Base-by-base conservation (phyloP, 202 grass and related monocot genomes). In the Cymbopogon flexuosus region DNA sequence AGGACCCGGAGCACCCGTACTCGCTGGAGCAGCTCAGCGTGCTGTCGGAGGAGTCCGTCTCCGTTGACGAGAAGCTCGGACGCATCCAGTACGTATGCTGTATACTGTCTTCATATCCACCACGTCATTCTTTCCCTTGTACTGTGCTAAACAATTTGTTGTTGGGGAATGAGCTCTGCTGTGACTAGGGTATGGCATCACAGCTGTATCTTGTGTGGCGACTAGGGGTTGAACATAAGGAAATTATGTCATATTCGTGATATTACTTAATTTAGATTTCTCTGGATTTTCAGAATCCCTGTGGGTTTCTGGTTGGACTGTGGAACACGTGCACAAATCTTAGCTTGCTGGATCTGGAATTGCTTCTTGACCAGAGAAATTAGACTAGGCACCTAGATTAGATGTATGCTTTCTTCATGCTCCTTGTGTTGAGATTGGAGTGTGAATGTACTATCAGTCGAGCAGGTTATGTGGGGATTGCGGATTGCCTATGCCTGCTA, bases 1-100 rank as follows among this genome's bases (percentile, higher is more conserved):
- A 90, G 90, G 96, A 98, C 86, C 96, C 96, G 67, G 96, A 98
- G 88, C 96, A 98, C 72, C 96, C 96, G 14, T 98, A 98, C 84
- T 98, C 96, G 33, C 77, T 98, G 86, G 96, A 98, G 86, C 95
- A 98, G 90, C 95, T 98, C 78, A 98, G 95, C 86, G 95, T 98
- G 81, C 88, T 98, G 49, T 95, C 95, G 1, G 42, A 98, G 77
- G 95, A 98, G 58, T 95, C 96, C 49, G 87, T 98, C 73, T 81
- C 86, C 37, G 83, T 98, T 29, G 92, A 98, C 61, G 96, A 95
- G 80, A 98, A 93, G 80, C 92, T 95, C 69, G 92, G 96, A 62
- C 90, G 83, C 65, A 98, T 98, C 78, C 92, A 90, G 96, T 98
- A 78, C 27, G 70, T 87, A 73, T 67, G 24, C 65, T 60, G 5